Percentiles rank a stretch among this genome's conserved stretches.
phyloP scores from a whole-genome alignment of 2,329 filamentous ascomycete species.

The Verticillium zaregamsianum region DNA sequence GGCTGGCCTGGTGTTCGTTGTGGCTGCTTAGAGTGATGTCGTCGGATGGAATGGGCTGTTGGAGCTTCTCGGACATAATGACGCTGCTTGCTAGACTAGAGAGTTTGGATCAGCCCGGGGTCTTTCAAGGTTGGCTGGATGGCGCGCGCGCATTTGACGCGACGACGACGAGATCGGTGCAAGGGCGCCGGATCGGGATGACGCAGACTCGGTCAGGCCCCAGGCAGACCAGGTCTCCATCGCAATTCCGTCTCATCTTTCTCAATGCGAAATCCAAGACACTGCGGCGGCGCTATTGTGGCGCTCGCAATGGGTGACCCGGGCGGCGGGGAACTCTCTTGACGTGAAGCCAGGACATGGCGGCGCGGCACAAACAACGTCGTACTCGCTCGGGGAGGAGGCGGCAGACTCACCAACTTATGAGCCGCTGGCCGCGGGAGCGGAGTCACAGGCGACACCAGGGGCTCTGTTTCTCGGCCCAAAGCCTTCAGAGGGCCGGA shows the following conservation, averaged over 20 bases:
- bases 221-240: background rate
- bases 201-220: background rate
- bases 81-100: background rate
- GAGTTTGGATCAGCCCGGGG: background rate
- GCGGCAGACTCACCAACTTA: background rate
- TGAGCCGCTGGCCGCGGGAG: background rate
- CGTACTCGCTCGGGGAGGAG: background rate
- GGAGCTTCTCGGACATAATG: slow-evolving; percentile 27
- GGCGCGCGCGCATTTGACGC: background rate
- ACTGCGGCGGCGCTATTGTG: background rate
- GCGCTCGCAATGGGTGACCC: background rate
- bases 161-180: background rate
- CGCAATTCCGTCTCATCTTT: background rate
- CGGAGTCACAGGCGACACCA: background rate
- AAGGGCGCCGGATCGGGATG: background rate
- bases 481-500: background rate
- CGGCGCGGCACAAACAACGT: background rate
- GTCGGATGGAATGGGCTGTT: slow-evolving; percentile 19
- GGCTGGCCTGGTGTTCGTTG: slow-evolving; percentile 24
- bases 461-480: background rate
- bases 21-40: slow-evolving; percentile 18
- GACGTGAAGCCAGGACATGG: background rate
- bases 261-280: background rate
- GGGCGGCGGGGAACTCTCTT: background rate
- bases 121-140: background rate